phyloP scores from a whole-genome alignment of 2,329 filamentous ascomycete genomes.

The Leptodontidium sp. region DNA sequence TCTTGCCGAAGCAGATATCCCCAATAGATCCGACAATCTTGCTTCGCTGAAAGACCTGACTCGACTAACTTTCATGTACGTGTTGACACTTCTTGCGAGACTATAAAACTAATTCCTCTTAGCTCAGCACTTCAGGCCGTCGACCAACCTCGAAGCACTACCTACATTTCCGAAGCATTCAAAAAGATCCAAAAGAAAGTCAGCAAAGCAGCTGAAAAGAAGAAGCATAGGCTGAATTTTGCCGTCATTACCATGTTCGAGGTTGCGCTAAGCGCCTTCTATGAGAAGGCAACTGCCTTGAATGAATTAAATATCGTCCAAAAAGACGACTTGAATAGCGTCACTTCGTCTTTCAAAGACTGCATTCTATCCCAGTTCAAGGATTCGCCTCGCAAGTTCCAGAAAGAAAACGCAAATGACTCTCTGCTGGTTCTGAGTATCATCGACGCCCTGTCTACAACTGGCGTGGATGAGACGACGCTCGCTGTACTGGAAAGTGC shows the following conservation, averaged over 20 bases:
- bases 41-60: slow-evolving; percentile 41
- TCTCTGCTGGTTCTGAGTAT: slow-evolving; percentile 35
- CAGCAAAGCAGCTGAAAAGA: slow-evolving; percentile 35
- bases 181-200: slow-evolving; percentile 39
- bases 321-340: slow-evolving; percentile 30
- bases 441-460: slow-evolving; percentile 39
- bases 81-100: neutral
- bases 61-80: slow-evolving; percentile 41
- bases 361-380: slow-evolving; percentile 38
- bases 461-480: slow-evolving; percentile 31
- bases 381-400: slow-evolving; percentile 31
- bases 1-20: slow-evolving; percentile 28
- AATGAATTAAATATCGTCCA: slow-evolving; percentile 37
- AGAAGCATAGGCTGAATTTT: slow-evolving; percentile 36
- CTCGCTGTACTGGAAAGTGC: slow-evolving; percentile 31
- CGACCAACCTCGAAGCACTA: slow-evolving; percentile 41
- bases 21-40: slow-evolving; percentile 27
- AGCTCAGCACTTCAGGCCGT: slow-evolving; percentile 21
- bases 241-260: slow-evolving; percentile 38
- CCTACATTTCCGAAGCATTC: slow-evolving; percentile 40
- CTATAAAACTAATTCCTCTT: neutral
- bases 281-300: slow-evolving; percentile 31
- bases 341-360: slow-evolving; percentile 32
- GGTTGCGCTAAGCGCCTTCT: slow-evolving; percentile 34
- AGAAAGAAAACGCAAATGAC: slow-evolving; percentile 25